These are phyloP conservation scores for Aeschynomene evenia DNA, from an alignment of 306 rosid genomes.

Conservation along the genomic window DNA sequence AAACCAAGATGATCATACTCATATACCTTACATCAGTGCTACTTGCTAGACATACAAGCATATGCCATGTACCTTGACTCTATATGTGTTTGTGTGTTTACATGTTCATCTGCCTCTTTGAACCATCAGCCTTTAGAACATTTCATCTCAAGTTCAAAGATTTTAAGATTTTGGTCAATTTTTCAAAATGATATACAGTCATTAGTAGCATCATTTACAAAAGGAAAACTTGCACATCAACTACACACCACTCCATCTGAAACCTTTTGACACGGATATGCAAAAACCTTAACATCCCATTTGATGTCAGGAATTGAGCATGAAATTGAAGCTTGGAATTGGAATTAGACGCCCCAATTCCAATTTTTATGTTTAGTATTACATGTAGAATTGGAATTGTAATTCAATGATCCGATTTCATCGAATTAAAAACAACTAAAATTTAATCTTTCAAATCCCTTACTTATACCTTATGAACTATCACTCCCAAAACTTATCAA, in stretches of 20 bases:
- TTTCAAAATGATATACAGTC: not conserved
- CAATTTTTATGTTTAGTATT: no score
- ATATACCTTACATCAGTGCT: constrained; percentile 6
- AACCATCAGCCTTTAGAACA: constrained; percentile 10
- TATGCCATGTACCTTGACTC: not conserved
- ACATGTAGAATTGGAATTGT: no score
- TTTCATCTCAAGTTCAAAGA: not conserved
- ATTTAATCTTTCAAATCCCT: no score
- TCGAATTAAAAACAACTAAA: no score
- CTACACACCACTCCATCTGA: not conserved
- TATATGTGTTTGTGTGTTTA: not conserved
- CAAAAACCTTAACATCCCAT: not conserved
- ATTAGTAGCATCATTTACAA: not conserved
- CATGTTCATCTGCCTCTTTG: not conserved
- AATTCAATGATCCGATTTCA: no score
- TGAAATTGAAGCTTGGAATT: no score
- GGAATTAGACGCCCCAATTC: no score
- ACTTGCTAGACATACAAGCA: constrained; percentile 1
- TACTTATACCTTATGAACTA: no score
- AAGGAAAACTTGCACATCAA: not conserved
- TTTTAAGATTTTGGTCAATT: not conserved
- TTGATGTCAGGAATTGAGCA: no score
- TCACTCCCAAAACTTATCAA: no score
- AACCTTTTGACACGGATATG: not conserved
- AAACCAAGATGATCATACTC: constrained; percentile 14